Percentiles rank a stretch among this genome's conserved stretches.
Conservation (phyloP, 2,329 filamentous ascomycete species). For the Colletotrichum plurivorum region DNA sequence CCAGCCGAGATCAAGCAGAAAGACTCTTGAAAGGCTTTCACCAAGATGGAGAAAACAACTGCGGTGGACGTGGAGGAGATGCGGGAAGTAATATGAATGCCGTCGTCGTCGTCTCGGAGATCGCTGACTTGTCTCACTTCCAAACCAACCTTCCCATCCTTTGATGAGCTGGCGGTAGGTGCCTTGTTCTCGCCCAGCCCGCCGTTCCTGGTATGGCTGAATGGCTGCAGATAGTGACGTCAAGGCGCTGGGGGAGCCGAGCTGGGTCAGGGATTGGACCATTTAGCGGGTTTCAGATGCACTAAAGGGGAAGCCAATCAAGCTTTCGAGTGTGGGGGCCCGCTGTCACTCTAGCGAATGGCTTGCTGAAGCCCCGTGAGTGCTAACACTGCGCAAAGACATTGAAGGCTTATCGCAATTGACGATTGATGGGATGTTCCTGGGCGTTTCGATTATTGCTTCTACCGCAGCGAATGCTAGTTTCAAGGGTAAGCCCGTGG, state of each 20-base stretch:
- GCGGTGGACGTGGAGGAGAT: not conserved
- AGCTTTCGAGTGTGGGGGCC: constrained; percentile 29
- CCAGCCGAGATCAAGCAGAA: not conserved
- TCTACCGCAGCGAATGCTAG: constrained; percentile 3
- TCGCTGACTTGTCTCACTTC: constrained; percentile 21
- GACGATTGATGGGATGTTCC: constrained; percentile 17
- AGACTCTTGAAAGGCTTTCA: constrained; percentile 1
- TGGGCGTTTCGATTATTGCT: not conserved
- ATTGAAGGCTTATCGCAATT: constrained; percentile 2
- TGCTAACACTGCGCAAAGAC: constrained; percentile 1
- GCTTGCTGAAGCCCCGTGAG: not conserved
- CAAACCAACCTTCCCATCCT: not conserved
- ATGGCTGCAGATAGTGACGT: constrained; percentile 26
- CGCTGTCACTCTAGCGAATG: constrained; percentile 19
- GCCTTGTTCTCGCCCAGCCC: constrained; percentile 22
- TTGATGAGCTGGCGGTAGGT: constrained; percentile 14
- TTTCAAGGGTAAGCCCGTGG: constrained; percentile 28
- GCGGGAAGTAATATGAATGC: not conserved
- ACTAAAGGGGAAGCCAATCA: constrained; percentile 28
- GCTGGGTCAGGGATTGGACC: constrained; percentile 19
- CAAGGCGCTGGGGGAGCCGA: constrained; percentile 26
- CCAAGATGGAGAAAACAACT: not conserved
- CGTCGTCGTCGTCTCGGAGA: not conserved
- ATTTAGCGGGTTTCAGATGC: constrained; percentile 34
- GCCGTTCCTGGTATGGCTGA: constrained; percentile 15